Evolutionary conservation across 345 rosid species (phyloP).

Genomic region (Salix exigua): DNA sequence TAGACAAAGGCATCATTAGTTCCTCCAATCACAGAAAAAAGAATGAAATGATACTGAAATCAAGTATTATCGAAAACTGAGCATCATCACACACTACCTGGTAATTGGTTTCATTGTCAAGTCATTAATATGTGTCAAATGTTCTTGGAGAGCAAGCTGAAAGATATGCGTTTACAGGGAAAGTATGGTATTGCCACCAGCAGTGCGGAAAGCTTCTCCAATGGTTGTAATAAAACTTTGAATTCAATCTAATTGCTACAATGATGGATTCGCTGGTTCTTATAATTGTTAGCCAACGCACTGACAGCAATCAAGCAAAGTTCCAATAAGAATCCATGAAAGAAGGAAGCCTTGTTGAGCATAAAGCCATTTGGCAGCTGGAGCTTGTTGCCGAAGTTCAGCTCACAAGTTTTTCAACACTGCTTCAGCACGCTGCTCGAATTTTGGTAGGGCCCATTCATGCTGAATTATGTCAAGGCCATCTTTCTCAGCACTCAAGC

Average conservation of each 20-base stretch:
- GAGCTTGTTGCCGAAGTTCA: slow-evolving; percentile 24
- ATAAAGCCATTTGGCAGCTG: not conserved
- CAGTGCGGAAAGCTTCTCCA: not conserved
- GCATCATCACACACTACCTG: not conserved
- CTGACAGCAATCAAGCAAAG: not conserved
- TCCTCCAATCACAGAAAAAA: not conserved
- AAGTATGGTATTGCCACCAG: not conserved
- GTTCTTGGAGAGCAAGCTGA: not conserved
- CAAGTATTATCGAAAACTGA: not conserved
- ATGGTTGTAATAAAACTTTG: not conserved
- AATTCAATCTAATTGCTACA: not conserved
- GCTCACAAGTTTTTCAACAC: slow-evolving; percentile 64
- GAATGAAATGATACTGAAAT: not conserved
- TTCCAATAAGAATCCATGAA: not conserved
- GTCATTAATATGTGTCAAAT: not conserved
- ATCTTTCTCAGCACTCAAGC: slow-evolving; percentile 47
- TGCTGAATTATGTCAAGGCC: slow-evolving; percentile 32
- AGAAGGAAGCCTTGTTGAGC: not conserved
- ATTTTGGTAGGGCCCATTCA: slow-evolving; percentile 68
- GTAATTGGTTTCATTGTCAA: not conserved
- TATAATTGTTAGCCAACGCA: not conserved
- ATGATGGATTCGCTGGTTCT: not conserved
- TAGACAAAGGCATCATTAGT: not conserved
- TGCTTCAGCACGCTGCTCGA: slow-evolving; percentile 87
- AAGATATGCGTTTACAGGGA: not conserved